Base-by-base conservation (phyloP, 768 basidiomycete species). In the Boletus tomentosulus region DNA sequence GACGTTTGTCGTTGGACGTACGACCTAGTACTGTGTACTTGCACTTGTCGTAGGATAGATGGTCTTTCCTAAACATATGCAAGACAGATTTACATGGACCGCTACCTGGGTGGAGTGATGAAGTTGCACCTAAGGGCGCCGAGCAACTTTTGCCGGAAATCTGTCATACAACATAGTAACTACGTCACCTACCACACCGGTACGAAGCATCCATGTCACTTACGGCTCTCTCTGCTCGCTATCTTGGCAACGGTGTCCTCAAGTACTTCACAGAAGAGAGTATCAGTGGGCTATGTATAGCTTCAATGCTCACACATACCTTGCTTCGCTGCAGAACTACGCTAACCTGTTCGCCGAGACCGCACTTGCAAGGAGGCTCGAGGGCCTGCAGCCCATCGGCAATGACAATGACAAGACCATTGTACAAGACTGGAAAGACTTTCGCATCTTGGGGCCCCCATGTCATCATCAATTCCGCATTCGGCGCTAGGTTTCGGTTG, bases 261-360 rank as follows among this genome's bases (percentile, higher is more conserved):
- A 12, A 51, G 54, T 27, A n/a, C 54, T 19, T 60, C 59, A 48
- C 46, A 51, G 45, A 33, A 46, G 58, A 28, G 54, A 60, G 38
- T 47, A 50, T 15, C 59, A 60, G 42, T 59, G 38, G 34, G 59
- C 59, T n/a, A 47, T 60, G 53, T 60, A 60, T 50, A 55, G 58
- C 13, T 60, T 58, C 49, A 60, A 59, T 37, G 39, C 57, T 1
- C 48, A 55, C 31, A 47, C 45, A 3, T 60, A 60, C 46, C 43
- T 51, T 3, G 59, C 59, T 31, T 46, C 45, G 15, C 16, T 60
- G 35, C 47, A 44, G 43, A 24, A 60, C 25, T 60, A 60, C 13
- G 42, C 9, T 8, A 45, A 52, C 51, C 25, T 56, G 38, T 46
- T 43, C n/a, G 25, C 24, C 6, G 24, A 13, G 24, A 15, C 3